These are phyloP conservation scores for Magnaporthiopsis incrustans DNA, from an alignment of 2,329 filamentous ascomycete species.

Conservation along the genomic window DNA sequence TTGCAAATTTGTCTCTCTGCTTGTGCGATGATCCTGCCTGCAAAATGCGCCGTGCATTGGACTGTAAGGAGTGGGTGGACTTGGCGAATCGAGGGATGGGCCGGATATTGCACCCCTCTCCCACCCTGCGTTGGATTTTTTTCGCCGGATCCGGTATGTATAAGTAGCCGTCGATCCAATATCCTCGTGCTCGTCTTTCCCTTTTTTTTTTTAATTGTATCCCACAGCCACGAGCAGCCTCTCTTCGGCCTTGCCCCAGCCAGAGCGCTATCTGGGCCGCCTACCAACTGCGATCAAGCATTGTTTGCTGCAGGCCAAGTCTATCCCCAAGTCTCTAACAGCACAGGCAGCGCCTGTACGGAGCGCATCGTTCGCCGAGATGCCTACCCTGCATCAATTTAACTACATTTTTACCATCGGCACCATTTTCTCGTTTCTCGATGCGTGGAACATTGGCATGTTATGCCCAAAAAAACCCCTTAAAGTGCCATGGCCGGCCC, in stretches of 20 bases:
- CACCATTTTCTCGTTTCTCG: constrained; percentile 57
- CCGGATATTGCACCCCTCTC: background rate
- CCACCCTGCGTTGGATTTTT: background rate
- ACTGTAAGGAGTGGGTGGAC: background rate
- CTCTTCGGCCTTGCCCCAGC: background rate
- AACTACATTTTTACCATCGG: constrained; percentile 58
- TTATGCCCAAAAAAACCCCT: background rate
- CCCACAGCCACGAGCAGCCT: background rate
- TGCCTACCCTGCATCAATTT: constrained; percentile 39
- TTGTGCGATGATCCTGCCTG: background rate
- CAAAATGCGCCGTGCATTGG: background rate
- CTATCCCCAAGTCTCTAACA: background rate
- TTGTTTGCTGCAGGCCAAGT: background rate
- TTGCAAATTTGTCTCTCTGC: background rate
- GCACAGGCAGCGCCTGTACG: background rate
- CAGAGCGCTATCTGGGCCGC: background rate
- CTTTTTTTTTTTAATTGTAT: background rate
- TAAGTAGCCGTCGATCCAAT: background rate
- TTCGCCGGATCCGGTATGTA: background rate
- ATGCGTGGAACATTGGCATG: constrained; percentile 57
- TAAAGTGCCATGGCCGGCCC: background rate
- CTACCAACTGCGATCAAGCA: background rate
- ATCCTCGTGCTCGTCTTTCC: too few relatives aligned
- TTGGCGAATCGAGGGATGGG: background rate
- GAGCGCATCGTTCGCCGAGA: constrained; percentile 6